Base-by-base conservation (phyloP, 2,329 filamentous ascomycete genomes). In the Nothophoma quercina region DNA sequence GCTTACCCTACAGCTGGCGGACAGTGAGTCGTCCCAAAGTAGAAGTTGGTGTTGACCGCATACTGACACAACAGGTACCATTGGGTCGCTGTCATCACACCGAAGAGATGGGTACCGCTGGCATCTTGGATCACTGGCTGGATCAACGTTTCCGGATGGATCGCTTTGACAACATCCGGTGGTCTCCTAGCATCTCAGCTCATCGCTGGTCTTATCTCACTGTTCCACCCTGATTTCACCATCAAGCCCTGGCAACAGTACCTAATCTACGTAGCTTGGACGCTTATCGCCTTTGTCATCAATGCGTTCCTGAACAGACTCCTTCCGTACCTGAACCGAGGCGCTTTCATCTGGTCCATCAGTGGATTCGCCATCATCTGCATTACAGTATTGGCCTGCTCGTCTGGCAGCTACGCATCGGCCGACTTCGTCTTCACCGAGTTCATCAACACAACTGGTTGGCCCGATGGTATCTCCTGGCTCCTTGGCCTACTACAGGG, bases 61-160 rank as follows among this genome's bases (percentile, higher is more conserved):
- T 83, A 88, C 71, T 44, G 4, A 52, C 28, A 19, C 9, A 12
- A 10, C 34, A 70, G 67, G 36, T 90, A 91, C 59, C 86, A 90
- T 67, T 90, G 88, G 88, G 88, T 87, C 2, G 86, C 88, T 47
- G 78, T 85, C 42, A 76, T 90, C 56, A 80, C 83, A 25, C 87
- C 85, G 78, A 79, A 81, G 52, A 75, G 73, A 48, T 88, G 81
- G 79, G 82, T 84, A 15, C 83, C 85, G 0, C 76, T 85, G 23
- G 80, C 90, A 9, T 87, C 85, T 38, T 91, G 87, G 78, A 82
- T 86, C 38, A 90, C 87, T 0, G 88, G 88, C 22, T 91, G 88
- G 87, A 89, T 87, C 70, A 88, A 87, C 62, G 83, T 86, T 29
- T 85, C 85, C n/a, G 88, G 87, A 13, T 90, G 88, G 86, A 85